Percentiles rank a stretch among this genome's conserved stretches.
Conservation (phyloP, 129 eudicot genomes). For the Helianthus tuberosus region DNA sequence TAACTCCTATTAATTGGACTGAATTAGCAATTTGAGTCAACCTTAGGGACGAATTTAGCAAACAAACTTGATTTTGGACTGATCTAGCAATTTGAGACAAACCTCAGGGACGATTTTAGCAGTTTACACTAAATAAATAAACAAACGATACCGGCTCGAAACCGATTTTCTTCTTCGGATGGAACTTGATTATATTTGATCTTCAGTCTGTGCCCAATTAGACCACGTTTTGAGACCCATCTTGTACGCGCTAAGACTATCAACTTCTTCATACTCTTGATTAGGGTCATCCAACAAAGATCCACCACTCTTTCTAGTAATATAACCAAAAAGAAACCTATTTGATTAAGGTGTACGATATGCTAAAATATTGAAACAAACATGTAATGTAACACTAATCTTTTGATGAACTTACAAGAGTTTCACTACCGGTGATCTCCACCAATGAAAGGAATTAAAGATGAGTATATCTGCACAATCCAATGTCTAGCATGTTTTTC, state of each 20-base stretch:
- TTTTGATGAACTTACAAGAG: constrained; percentile 44
- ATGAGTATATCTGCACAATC: constrained; percentile 54
- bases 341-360: background rate
- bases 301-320: constrained; percentile 25
- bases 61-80: too few relatives aligned
- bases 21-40: too few relatives aligned
- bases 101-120: too few relatives aligned
- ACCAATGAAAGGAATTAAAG: constrained; percentile 67
- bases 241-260: constrained; percentile 44
- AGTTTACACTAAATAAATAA: too few relatives aligned
- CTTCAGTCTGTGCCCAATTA: constrained; percentile 57
- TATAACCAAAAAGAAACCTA: background rate
- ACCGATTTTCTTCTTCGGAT: too few relatives aligned
- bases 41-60: too few relatives aligned
- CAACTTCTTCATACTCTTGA: constrained; percentile 46
- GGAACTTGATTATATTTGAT: too few relatives aligned
- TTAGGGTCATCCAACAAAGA: constrained; percentile 43
- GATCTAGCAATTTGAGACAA: too few relatives aligned
- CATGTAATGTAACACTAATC: too few relatives aligned
- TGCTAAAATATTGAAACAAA: background rate
- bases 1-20: too few relatives aligned
- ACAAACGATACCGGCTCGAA: too few relatives aligned
- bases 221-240: constrained; percentile 75
- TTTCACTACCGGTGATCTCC: constrained; percentile 45
- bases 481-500: constrained; percentile 62